phyloP scores from a whole-genome alignment of 305 asterid genomes.

The Coffea humblotiana region DNA sequence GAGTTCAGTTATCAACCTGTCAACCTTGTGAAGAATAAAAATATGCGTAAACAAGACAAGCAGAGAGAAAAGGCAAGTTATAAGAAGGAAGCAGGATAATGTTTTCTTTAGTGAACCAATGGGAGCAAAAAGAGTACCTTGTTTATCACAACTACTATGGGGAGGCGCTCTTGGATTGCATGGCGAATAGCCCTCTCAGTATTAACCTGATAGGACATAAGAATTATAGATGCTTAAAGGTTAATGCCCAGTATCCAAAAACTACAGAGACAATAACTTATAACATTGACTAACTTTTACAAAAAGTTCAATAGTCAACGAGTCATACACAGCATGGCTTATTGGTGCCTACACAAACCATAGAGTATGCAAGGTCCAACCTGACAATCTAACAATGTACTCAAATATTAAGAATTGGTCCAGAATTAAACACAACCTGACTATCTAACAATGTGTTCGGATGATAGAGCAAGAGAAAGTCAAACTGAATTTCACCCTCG shows the following conservation, averaged over 20 bases:
- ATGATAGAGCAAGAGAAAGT: not conserved
- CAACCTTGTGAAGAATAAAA: conserved; percentile 49
- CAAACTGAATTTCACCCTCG: conserved; percentile 1
- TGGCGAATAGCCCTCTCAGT: conserved; percentile 98
- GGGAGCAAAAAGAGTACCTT: conserved; percentile 50
- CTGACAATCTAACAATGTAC: not conserved
- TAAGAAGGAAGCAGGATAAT: not conserved
- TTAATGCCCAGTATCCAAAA: not conserved
- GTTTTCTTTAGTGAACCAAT: not conserved
- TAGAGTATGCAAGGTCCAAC: not conserved
- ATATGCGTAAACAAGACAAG: conserved; percentile 17
- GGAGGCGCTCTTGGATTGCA: conserved; percentile 88
- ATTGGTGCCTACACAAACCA: not conserved
- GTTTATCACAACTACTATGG: conserved; percentile 89
- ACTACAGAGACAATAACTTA: not conserved
- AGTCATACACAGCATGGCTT: not conserved
- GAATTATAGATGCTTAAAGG: not conserved
- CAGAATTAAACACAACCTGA: not conserved
- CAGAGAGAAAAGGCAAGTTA: not conserved
- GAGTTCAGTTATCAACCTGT: conserved; percentile 87
- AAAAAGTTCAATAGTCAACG: not conserved
- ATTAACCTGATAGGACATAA: conserved; percentile 57
- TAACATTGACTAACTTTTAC: not conserved
- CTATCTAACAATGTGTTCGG: not conserved
- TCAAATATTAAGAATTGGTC: not conserved